Evolutionary conservation across 2,329 filamentous ascomycete genomes (phyloP).

Genomic region (Xylaria sp.): DNA sequence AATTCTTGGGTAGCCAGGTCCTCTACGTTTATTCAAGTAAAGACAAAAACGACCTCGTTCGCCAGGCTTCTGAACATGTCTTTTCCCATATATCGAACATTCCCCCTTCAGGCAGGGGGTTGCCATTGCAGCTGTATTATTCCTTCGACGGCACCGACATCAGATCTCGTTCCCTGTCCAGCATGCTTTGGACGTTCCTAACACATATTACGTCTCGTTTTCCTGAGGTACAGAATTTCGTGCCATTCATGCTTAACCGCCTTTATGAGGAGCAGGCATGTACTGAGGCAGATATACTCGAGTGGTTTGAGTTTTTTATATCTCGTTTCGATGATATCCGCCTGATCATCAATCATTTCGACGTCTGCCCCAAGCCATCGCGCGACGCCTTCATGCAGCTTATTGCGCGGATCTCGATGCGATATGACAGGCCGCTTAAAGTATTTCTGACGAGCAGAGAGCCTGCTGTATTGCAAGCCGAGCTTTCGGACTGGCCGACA

Average conservation of each 20-base stretch:
- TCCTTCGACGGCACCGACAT: slow-evolving; percentile 8
- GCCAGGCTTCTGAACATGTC: slow-evolving; percentile 14
- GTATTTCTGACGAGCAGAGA: slow-evolving; percentile 13
- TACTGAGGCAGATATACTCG: slow-evolving; percentile 12
- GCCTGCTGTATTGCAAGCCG: slow-evolving; percentile 2
- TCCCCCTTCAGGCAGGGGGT: background rate
- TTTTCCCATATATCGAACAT: background rate
- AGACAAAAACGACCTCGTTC: slow-evolving; percentile 1
- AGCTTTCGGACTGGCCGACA: slow-evolving; percentile 14
- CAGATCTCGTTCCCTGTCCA: slow-evolving; percentile 16
- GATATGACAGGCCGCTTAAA: background rate
- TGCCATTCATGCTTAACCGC: slow-evolving; percentile 10
- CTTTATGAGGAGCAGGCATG: slow-evolving; percentile 21
- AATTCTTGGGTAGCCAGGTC: background rate
- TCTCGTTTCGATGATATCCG: slow-evolving; percentile 8
- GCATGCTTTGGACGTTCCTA: slow-evolving; percentile 23
- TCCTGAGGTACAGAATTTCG: background rate
- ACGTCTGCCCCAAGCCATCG: slow-evolving; percentile 10
- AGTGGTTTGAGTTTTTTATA: slow-evolving; percentile 13
- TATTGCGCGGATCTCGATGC: background rate
- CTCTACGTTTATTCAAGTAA: slow-evolving; percentile 16
- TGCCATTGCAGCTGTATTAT: slow-evolving; percentile 2
- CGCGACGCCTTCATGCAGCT: slow-evolving; percentile 11
- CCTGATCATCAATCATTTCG: slow-evolving; percentile 21
- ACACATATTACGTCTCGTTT: slow-evolving; percentile 3